Base-by-base conservation (phyloP, 805 yeast genomes). In the Kuraishia piskuri region DNA sequence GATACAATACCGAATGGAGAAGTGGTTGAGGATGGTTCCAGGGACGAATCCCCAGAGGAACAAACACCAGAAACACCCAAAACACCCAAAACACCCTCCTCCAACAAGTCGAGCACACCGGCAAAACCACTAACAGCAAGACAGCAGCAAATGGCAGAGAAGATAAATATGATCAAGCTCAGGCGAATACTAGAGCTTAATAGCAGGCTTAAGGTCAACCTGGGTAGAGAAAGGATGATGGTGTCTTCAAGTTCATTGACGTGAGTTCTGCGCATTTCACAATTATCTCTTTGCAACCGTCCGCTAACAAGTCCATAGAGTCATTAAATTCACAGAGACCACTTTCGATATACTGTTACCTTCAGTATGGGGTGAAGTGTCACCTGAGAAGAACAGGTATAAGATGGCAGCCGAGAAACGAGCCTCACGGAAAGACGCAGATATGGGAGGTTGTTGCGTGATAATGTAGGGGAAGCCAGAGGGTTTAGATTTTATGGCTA, bases 111-210 rank as follows among this genome's bases (percentile, higher is more conserved):
- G 19, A 20, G 7, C 4, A 7, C 25, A 44, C 47, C 23, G n/a
- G 22, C 47, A 44, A 44, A 44, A 8, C 9, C 21, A 3, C 50
- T 25, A 6, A 22, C 21, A 5, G 19, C 19, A 49, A 49, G 40
- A 36, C 22, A 49, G 14, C 25, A 22, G 20, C 47, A 22, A 19
- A 3, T 45, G 5, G 48, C 48, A 21, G 37, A 22, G 40, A 76
- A 75, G 57, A 77, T 83, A 26, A 68, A 76, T 52, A 65, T 69
- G 46, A 63, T 82, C 44, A 83, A 82, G 61, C 65, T 83, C 48
- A 77, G 75, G 62, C 71, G 87, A 57, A 74, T 80, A 46, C 74
- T 72, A 48, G 82, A 79, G 57, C 63, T 80, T 14, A 82, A 80
- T 59, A 65, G 64, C 12, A 75, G 76, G 54, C 63, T 82, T 40